Evolutionary conservation across 2,329 filamentous ascomycete species (phyloP).

Genomic region (Lachnellula willkommii): DNA sequence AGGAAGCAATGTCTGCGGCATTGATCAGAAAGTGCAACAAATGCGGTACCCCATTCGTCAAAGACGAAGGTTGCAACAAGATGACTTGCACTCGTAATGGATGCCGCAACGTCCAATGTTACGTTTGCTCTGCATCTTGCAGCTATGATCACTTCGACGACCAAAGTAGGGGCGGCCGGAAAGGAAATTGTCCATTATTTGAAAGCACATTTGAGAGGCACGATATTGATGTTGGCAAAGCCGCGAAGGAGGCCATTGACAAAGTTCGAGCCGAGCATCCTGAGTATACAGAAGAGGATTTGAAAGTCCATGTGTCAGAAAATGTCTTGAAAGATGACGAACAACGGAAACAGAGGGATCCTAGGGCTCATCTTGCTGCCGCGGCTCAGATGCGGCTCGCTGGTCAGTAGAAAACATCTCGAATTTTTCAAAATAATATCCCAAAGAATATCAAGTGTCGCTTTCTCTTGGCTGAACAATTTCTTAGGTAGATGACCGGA

Average conservation of each 20-base stretch:
- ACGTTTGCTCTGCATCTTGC: slow-evolving; percentile 64
- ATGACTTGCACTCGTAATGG: slow-evolving; percentile 61
- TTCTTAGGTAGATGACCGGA: not conserved
- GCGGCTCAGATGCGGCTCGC: not conserved
- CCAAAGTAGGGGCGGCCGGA: slow-evolving; percentile 38
- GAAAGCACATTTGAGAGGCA: slow-evolving; percentile 58
- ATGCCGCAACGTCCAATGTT: slow-evolving; percentile 55
- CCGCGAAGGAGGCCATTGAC: slow-evolving; percentile 53
- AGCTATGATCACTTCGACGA: slow-evolving; percentile 68
- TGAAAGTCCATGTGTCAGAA: slow-evolving; percentile 56
- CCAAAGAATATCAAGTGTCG: not conserved
- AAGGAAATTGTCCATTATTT: slow-evolving; percentile 61
- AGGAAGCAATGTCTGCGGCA: slow-evolving; percentile 80
- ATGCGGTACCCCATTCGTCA: slow-evolving; percentile 63
- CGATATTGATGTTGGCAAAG: slow-evolving; percentile 55
- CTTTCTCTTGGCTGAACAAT: not conserved
- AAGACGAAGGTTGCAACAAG: slow-evolving; percentile 76
- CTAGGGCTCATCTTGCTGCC: not conserved
- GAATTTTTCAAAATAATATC: not conserved
- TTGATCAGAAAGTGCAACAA: slow-evolving; percentile 71
- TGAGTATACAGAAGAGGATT: slow-evolving; percentile 49
- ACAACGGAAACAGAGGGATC: slow-evolving; percentile 14
- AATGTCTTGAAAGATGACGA: slow-evolving; percentile 42
- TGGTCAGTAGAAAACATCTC: slow-evolving; percentile 7
- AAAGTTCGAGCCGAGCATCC: slow-evolving; percentile 56